These are phyloP conservation scores for Calonectria pauciramosa DNA, from an alignment of 2,329 filamentous ascomycete species.

Conservation along the genomic window DNA sequence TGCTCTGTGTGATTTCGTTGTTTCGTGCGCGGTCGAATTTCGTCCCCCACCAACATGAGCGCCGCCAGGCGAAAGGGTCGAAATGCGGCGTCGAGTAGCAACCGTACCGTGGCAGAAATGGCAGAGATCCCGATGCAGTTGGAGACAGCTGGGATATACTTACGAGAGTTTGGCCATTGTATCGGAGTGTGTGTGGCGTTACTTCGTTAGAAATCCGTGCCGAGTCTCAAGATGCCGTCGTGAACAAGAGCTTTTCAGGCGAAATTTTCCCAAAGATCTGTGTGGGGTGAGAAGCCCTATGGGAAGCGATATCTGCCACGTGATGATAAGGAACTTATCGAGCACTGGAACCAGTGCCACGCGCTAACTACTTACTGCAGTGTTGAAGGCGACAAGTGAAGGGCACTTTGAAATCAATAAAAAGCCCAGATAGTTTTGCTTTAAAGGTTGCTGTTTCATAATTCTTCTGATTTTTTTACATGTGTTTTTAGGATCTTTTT, in stretches of 20 bases:
- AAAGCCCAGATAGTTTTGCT: background rate
- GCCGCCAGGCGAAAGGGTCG: background rate
- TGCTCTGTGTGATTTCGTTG: conserved; percentile 15
- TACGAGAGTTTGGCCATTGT: conserved; percentile 76
- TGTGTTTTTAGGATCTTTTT: too few relatives aligned
- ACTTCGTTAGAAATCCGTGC: conserved; percentile 54
- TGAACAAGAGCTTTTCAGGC: conserved; percentile 51
- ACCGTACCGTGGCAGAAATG: conserved; percentile 26
- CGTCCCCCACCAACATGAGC: conserved; percentile 26
- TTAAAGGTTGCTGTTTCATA: background rate
- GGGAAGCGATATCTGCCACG: conserved; percentile 50
- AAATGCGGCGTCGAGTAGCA: conserved; percentile 16
- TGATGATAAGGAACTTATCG: conserved; percentile 49
- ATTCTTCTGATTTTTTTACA: background rate
- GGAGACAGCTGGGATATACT: conserved; percentile 51
- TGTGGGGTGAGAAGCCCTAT: conserved; percentile 59
- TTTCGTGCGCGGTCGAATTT: conserved; percentile 29
- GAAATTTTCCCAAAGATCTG: conserved; percentile 51
- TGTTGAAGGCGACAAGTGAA: background rate
- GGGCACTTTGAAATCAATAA: background rate
- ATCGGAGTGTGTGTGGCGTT: conserved; percentile 61
- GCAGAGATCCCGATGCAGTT: conserved; percentile 33
- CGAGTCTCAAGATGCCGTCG: conserved; percentile 54
- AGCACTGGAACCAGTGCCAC: background rate
- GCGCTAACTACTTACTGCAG: background rate